Evolutionary conservation across 2,329 filamentous ascomycete genomes (phyloP).

Genomic region (Colletotrichum tamarilloi): DNA sequence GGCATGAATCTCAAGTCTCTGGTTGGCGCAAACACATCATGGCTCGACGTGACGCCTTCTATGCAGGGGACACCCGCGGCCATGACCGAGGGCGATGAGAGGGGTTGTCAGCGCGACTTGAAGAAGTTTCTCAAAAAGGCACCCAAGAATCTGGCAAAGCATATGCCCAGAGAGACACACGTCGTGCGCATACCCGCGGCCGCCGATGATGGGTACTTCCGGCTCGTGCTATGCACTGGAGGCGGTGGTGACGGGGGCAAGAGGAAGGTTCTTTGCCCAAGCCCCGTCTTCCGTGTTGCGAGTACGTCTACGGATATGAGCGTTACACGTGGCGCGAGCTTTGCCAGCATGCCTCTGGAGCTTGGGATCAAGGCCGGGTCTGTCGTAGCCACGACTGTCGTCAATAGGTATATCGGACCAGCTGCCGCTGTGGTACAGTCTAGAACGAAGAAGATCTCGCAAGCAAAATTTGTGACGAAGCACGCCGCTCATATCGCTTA

Average conservation of each 20-base stretch:
- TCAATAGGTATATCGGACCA: slow-evolving; percentile 53
- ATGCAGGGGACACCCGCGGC: slow-evolving; percentile 58
- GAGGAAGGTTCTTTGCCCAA: slow-evolving; percentile 71
- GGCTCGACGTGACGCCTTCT: slow-evolving; percentile 76
- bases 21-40: slow-evolving; percentile 67
- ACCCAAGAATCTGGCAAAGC: slow-evolving; percentile 55
- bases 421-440: slow-evolving; percentile 51
- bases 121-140: slow-evolving; percentile 70
- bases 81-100: slow-evolving; percentile 67
- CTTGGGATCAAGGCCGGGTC: slow-evolving; percentile 69
- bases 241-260: slow-evolving; percentile 44
- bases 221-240: slow-evolving; percentile 70
- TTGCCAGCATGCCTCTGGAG: slow-evolving; percentile 74
- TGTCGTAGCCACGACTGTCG: slow-evolving; percentile 58
- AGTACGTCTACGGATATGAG: slow-evolving; percentile 72
- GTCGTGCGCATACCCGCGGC: slow-evolving; percentile 73
- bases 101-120: slow-evolving; percentile 76
- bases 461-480: slow-evolving; percentile 10
- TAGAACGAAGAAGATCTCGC: slow-evolving; percentile 47
- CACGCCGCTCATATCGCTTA: slow-evolving; percentile 9
- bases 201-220: slow-evolving; percentile 75
- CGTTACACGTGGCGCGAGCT: slow-evolving; percentile 72
- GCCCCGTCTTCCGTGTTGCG: slow-evolving; percentile 76
- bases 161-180: slow-evolving; percentile 70
- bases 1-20: slow-evolving; percentile 75